Evolutionary conservation across 306 rosid species (phyloP).

Genomic region (Prunus mongolica): DNA sequence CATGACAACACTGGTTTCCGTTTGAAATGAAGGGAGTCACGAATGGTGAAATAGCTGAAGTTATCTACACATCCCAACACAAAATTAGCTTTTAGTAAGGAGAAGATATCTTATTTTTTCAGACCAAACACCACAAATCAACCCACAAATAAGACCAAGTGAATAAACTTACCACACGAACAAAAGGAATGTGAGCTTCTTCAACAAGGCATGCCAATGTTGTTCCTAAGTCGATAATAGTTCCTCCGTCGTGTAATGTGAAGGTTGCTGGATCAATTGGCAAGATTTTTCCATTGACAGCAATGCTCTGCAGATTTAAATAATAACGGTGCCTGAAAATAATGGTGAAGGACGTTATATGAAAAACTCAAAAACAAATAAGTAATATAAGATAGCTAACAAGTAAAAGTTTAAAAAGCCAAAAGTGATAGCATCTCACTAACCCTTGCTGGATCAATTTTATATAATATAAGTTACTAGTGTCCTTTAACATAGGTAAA

Average conservation of each 20-base stretch:
- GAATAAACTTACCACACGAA: conserved; percentile 59
- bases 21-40: conserved; percentile 51
- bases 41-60: conserved; percentile 57
- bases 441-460: not conserved
- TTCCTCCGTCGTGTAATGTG: conserved; percentile 64
- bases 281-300: conserved; percentile 70
- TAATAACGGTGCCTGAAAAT: conserved; percentile 87
- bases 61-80: conserved; percentile 38
- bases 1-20: conserved; percentile 81
- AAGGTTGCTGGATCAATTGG: conserved; percentile 69
- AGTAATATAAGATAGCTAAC: not conserved
- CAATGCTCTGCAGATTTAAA: conserved; percentile 73
- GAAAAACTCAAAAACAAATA: not conserved
- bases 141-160: not conserved
- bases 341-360: too few relatives aligned
- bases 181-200: conserved; percentile 85
- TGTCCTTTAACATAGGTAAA: too few relatives aligned
- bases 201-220: conserved; percentile 77
- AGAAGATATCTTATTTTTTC: not conserved
- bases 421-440: not conserved
- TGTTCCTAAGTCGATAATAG: conserved; percentile 80
- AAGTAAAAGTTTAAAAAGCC: not conserved
- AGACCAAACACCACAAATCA: too few relatives aligned
- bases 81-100: not conserved
- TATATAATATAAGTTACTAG: too few relatives aligned